phyloP scores from a whole-genome alignment of 495 filamentous ascomycete species.

The Aspergillus ostianus region DNA sequence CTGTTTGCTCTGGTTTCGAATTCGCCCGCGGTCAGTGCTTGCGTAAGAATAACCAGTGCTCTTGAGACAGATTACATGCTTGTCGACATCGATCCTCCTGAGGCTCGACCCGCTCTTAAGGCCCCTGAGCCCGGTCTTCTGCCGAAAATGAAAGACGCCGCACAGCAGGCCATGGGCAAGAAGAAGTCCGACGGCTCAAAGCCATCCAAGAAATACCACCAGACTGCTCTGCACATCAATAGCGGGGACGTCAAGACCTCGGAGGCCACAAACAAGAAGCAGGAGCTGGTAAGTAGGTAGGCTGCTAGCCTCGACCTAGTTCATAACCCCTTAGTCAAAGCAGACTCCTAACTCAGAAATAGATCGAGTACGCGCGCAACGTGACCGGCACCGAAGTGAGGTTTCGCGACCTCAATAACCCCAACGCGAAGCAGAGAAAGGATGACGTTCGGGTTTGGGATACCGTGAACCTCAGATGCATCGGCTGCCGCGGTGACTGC shows the following conservation, averaged over 20 bases:
- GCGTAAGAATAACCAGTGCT: not conserved
- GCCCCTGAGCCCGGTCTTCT: constrained; percentile 1
- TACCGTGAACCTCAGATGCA: constrained; percentile 21
- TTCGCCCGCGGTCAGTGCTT: not conserved
- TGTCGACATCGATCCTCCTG: constrained; percentile 15
- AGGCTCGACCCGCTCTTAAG: constrained; percentile 3
- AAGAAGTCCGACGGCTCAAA: not conserved
- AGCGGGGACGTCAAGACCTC: not conserved
- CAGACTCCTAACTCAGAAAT: not conserved
- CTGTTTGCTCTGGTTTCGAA: not conserved
- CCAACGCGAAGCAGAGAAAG: constrained; percentile 4
- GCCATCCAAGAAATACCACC: not conserved
- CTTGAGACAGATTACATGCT: constrained; percentile 15
- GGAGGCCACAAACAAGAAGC: not conserved
- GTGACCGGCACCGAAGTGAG: constrained; percentile 17
- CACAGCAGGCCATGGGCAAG: not conserved
- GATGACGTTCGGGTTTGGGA: constrained; percentile 18
- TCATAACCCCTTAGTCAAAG: not conserved
- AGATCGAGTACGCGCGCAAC: constrained; percentile 19
- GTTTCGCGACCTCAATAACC: not conserved
- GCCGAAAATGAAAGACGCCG: not conserved
- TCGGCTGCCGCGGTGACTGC: constrained; percentile 19
- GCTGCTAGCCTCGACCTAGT: not conserved
- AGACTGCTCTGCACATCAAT: not conserved
- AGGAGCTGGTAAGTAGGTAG: constrained; percentile 14